phyloP scores from a whole-genome alignment of 2,329 filamentous ascomycete genomes.

The Botrytis cinerea region DNA sequence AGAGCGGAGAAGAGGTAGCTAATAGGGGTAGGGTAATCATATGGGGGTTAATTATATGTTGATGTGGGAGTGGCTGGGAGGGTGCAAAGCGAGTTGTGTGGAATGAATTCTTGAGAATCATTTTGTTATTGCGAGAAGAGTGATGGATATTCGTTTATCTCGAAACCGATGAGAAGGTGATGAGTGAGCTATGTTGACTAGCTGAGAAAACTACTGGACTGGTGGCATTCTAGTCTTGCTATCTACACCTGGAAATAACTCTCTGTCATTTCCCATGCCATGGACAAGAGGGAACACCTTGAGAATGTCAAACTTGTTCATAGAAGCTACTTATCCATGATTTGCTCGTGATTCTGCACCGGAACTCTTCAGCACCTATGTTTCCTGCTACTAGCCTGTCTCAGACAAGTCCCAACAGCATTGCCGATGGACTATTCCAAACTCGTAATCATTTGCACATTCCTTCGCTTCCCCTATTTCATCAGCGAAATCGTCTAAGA shows the following conservation, averaged over 20 bases:
- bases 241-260: not conserved
- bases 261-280: not conserved
- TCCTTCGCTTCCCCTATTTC: not conserved
- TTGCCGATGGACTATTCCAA: not conserved
- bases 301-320: not conserved
- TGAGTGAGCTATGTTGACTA: not conserved
- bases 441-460: not conserved
- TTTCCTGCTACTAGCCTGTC: not conserved
- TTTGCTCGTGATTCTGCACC: not conserved
- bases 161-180: not conserved
- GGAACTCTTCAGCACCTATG: not conserved
- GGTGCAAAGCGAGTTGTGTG: not conserved
- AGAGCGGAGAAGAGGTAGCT: not conserved
- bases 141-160: not conserved
- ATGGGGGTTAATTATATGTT: not conserved
- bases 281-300: not conserved
- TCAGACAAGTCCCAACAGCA: not conserved
- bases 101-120: not conserved
- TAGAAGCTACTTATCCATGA: not conserved
- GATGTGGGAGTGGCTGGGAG: not conserved
- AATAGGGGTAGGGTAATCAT: not conserved
- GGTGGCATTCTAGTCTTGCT: not conserved
- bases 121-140: slow-evolving; percentile 6
- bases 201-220: not conserved
- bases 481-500: not conserved